Conservation (phyloP, 495 filamentous ascomycete genomes). For the Lasiosphaeriaceae sp. region DNA sequence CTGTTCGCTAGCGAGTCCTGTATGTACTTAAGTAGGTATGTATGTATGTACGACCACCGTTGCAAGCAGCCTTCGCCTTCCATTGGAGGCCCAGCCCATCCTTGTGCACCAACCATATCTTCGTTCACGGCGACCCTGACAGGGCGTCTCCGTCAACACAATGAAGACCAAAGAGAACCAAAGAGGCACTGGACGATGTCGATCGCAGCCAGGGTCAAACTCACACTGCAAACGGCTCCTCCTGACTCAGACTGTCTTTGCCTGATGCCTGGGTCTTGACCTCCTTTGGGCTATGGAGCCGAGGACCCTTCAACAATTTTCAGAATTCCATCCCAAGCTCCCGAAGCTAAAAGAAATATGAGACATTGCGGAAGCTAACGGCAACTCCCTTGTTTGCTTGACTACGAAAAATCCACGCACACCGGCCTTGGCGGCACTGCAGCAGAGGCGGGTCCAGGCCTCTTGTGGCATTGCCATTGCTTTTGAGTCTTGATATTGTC, state of each 20-base stretch:
- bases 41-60: neutral
- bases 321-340: too few relatives aligned
- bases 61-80: neutral
- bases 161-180: too few relatives aligned
- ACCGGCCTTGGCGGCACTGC: neutral
- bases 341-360: neutral
- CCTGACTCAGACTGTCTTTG: constrained; percentile 3
- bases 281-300: too few relatives aligned
- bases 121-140: too few relatives aligned
- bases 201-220: neutral
- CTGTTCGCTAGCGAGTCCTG: neutral
- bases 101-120: neutral
- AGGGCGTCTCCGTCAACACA: too few relatives aligned
- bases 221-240: neutral
- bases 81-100: neutral
- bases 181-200: too few relatives aligned
- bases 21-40: too few relatives aligned
- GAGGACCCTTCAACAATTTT: too few relatives aligned
- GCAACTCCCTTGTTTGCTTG: neutral
- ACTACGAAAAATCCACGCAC: neutral
- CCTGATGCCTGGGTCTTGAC: too few relatives aligned
- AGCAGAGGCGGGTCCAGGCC: neutral
- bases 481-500: neutral
- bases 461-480: constrained; percentile 2
- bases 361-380: neutral